Percentiles rank a stretch among this genome's conserved stretches.
Evolutionary conservation across 306 rosid genomes (phyloP).

Genomic region (Spatholobus suberectus): DNA sequence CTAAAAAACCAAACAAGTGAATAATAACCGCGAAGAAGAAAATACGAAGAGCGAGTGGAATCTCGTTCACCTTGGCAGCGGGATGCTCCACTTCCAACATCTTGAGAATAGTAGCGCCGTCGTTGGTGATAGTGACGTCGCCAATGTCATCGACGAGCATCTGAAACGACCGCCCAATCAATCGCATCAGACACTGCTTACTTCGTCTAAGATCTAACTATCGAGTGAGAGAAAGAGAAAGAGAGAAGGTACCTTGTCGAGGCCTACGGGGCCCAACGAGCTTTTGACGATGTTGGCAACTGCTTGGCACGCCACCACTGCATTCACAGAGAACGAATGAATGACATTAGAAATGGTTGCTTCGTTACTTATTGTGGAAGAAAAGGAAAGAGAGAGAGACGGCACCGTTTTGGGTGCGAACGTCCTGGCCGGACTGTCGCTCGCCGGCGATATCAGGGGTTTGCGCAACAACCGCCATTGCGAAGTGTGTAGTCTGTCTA

Average conservation of each 20-base stretch:
- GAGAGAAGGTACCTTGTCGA: slow-evolving; percentile 73
- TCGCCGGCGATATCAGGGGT: slow-evolving; percentile 89
- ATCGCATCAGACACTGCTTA: background rate
- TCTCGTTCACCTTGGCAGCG: slow-evolving; percentile 76
- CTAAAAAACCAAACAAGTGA: slow-evolving; percentile 42
- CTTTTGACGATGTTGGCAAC: slow-evolving; percentile 92
- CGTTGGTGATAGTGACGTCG: slow-evolving; percentile 93
- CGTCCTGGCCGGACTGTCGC: slow-evolving; percentile 92
- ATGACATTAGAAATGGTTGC: slow-evolving; percentile 3
- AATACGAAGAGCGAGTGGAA: background rate
- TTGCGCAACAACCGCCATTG: slow-evolving; percentile 67
- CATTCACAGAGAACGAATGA: background rate
- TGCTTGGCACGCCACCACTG: slow-evolving; percentile 90
- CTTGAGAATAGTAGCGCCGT: slow-evolving; percentile 95
- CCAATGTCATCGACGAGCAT: slow-evolving; percentile 98
- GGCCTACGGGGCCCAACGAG: slow-evolving; percentile 97
- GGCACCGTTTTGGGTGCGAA: slow-evolving; percentile 94
- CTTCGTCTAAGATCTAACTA: background rate
- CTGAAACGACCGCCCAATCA: slow-evolving; percentile 40
- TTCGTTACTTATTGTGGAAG: background rate
- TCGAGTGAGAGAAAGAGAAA: background rate
- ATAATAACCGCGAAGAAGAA: background rate
- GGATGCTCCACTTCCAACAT: slow-evolving; percentile 99
- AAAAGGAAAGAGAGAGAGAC: background rate
- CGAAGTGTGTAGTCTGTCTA: background rate